These are phyloP conservation scores for Eucalyptus fibrosa DNA, from an alignment of 345 rosid genomes.

Conservation along the genomic window DNA sequence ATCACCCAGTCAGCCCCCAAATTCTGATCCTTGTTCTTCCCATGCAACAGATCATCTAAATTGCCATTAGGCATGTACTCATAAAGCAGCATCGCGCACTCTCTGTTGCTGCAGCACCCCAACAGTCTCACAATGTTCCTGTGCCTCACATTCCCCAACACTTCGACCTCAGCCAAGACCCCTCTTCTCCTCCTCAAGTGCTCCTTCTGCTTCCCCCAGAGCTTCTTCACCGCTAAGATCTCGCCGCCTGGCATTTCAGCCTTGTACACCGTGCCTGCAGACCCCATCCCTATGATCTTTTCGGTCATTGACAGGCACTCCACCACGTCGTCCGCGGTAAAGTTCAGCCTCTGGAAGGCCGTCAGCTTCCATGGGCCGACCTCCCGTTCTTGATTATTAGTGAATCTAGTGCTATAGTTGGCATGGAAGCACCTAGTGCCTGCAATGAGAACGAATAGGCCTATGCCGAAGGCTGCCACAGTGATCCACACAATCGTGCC, in stretches of 20 bases:
- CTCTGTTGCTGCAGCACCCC: slow-evolving; percentile 88
- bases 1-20: slow-evolving; percentile 80
- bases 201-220: slow-evolving; percentile 85
- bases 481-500: slow-evolving; percentile 85
- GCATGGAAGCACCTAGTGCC: slow-evolving; percentile 73
- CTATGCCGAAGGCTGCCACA: slow-evolving; percentile 76
- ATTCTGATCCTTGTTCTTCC: slow-evolving; percentile 49
- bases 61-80: slow-evolving; percentile 97
- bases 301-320: slow-evolving; percentile 67
- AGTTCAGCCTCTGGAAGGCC: slow-evolving; percentile 82
- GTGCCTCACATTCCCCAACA: slow-evolving; percentile 77
- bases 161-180: slow-evolving; percentile 85
- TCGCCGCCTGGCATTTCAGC: slow-evolving; percentile 97
- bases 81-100: slow-evolving; percentile 82
- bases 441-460: slow-evolving; percentile 66
- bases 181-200: slow-evolving; percentile 61
- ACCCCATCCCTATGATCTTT: slow-evolving; percentile 88
- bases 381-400: slow-evolving; percentile 17
- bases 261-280: slow-evolving; percentile 81
- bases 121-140: slow-evolving; percentile 84
- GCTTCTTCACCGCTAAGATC: slow-evolving; percentile 86
- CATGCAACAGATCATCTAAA: slow-evolving; percentile 70
- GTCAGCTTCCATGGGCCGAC: slow-evolving; percentile 88
- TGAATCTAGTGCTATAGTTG: slow-evolving; percentile 27
- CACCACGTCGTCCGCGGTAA: slow-evolving; percentile 77